Evolutionary conservation across 2,329 filamentous ascomycete species (phyloP), one percentile per base, ranked within the genome.

Genomic region (Westerdykella sp.): DNA sequence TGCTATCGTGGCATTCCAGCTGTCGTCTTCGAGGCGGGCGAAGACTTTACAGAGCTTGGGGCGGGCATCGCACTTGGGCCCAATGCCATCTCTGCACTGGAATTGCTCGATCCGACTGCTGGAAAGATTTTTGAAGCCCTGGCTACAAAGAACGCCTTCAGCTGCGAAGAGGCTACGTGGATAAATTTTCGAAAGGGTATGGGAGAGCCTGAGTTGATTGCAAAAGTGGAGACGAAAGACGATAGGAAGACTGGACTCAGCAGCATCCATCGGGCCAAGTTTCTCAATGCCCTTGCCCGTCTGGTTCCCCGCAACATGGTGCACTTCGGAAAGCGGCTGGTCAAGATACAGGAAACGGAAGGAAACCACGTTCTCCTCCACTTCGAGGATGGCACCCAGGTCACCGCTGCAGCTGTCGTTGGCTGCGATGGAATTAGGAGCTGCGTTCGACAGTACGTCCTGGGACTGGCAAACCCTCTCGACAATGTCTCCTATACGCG

Each of bases 341-440:
- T 50, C 1, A 35, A 18, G 32, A 35, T 35, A 5, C n/a, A 14
- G 32, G 32, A 35, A 18, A 18, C 32, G 32, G 32, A 18, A 6
- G 32, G 32, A 15, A 15, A 14, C 3, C n/a, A 35, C n/a, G n/a
- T 35, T 5, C 32, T 14, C 32, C 48, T 71, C 14, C 56, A 60
- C 12, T 73, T 79, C 47, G 55, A 59, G 2, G 76, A 79, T 53
- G 74, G 74, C 1, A 71, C 63, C 0, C 63, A 57, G 1, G 73
- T 66, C 2, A 56, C 68, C 22, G 72, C 74, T 22, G 70, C 68
- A 51, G 68, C 71, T 2, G 75, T 80, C 1, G 72, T 85, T 45
- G 81, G 77, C 10, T 83, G 79, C 55, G 82, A 85, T 57, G 82
- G 82, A 1, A 81, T 85, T 56, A 80, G 79, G 56, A 81, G 78